Evolutionary conservation across 306 rosid genomes (phyloP).

Genomic region (Corylus americana): DNA sequence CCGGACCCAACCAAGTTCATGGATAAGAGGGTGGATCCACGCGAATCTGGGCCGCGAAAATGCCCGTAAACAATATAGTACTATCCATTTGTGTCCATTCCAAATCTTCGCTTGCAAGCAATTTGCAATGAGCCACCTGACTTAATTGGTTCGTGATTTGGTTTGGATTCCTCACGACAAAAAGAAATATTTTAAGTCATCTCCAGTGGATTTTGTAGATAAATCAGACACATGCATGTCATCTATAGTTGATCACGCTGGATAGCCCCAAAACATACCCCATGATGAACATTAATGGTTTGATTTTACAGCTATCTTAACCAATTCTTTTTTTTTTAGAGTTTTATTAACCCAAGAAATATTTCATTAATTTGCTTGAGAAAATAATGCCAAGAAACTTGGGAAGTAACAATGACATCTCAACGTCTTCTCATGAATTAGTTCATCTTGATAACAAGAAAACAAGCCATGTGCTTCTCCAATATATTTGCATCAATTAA

Average conservation of each 20-base stretch:
- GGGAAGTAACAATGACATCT: neutral
- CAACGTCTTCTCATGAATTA: neutral
- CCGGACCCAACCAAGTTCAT: neutral
- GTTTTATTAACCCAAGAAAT: too few relatives aligned
- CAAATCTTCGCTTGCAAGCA: conserved; percentile 1
- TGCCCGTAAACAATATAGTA: conserved; percentile 8
- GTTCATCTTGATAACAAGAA: neutral
- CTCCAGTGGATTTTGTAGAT: neutral
- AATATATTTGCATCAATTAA: neutral
- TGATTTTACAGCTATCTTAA: too few relatives aligned
- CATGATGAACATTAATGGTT: neutral
- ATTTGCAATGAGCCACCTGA: conserved; percentile 11
- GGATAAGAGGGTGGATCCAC: conserved; percentile 7
- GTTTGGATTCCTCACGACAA: neutral
- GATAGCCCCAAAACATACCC: conserved; percentile 22
- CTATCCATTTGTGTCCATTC: neutral
- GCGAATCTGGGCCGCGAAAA: neutral
- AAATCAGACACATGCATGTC: conserved; percentile 17
- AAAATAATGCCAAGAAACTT: neutral
- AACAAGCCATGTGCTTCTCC: conserved; percentile 10
- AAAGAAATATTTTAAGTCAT: neutral
- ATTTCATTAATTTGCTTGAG: too few relatives aligned
- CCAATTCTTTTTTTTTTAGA: too few relatives aligned
- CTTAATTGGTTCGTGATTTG: neutral
- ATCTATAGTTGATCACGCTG: conserved; percentile 27